These are phyloP conservation scores for Russula dissimulans DNA, from an alignment of 768 basidiomycete genomes.

Conservation along the genomic window DNA sequence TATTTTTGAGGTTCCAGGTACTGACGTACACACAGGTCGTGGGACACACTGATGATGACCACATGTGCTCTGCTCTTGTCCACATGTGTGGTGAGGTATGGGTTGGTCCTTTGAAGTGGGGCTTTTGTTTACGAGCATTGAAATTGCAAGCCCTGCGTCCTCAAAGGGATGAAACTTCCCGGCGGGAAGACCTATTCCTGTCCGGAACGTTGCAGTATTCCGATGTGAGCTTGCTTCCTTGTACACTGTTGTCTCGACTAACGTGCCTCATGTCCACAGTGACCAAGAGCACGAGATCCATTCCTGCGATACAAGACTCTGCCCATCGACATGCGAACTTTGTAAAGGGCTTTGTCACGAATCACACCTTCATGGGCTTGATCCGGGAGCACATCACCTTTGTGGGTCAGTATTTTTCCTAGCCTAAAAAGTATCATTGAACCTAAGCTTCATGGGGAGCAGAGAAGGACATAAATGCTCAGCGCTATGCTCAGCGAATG, in stretches of 20 bases:
- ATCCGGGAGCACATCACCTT: constrained; percentile 35
- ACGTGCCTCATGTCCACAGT: constrained; percentile 24
- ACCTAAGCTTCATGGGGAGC: background rate
- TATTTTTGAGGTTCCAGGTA: too few relatives aligned
- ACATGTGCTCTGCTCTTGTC: constrained; percentile 42
- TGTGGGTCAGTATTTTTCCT: constrained; percentile 39
- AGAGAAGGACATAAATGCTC: constrained; percentile 46
- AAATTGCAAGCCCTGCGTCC: constrained; percentile 15
- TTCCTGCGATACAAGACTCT: constrained; percentile 41
- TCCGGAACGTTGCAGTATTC: constrained; percentile 4
- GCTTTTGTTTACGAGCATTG: background rate
- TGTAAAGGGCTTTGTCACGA: constrained; percentile 45
- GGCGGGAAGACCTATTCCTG: constrained; percentile 12
- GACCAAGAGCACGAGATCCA: constrained; percentile 38
- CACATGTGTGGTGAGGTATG: constrained; percentile 51
- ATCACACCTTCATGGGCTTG: constrained; percentile 44
- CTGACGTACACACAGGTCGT: constrained; percentile 30
- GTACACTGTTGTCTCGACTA: too few relatives aligned
- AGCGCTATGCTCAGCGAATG: constrained; percentile 34
- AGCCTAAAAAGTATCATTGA: background rate
- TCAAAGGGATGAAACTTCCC: background rate
- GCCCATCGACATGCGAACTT: constrained; percentile 45
- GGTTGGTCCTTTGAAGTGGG: background rate
- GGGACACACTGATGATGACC: constrained; percentile 39
- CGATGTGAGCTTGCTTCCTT: background rate